phyloP scores from a whole-genome alignment of 2,329 filamentous ascomycete species.

The Penicillium sp. region DNA sequence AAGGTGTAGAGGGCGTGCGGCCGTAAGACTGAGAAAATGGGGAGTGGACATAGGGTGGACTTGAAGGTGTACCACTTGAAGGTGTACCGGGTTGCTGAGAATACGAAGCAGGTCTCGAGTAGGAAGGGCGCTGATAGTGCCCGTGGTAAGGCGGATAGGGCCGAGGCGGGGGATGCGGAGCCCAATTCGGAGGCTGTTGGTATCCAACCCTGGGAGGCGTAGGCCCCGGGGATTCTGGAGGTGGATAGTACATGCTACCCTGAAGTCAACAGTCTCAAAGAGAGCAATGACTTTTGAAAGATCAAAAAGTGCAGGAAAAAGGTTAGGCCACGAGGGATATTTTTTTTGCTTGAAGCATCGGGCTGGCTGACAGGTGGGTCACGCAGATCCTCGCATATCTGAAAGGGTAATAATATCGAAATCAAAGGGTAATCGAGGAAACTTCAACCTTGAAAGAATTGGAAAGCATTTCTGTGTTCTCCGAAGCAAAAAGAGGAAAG shows the following conservation, averaged over 20 bases:
- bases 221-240: slow-evolving; percentile 15
- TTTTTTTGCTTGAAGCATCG: not conserved
- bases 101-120: slow-evolving; percentile 4
- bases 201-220: slow-evolving; percentile 13
- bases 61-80: too few relatives aligned
- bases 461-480: too few relatives aligned
- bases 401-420: not conserved
- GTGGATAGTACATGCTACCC: slow-evolving; percentile 16
- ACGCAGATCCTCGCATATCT: slow-evolving; percentile 3
- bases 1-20: slow-evolving; percentile 5
- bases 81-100: not conserved
- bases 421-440: not conserved
- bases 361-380: slow-evolving; percentile 18
- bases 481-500: not conserved
- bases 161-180: slow-evolving; percentile 18
- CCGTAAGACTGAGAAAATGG: slow-evolving; percentile 1
- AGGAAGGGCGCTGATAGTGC: slow-evolving; percentile 11
- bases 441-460: too few relatives aligned
- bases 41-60: slow-evolving; percentile 1
- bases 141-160: slow-evolving; percentile 16
- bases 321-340: not conserved
- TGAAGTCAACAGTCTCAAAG: not conserved
- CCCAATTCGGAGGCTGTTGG: slow-evolving; percentile 14
- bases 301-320: not conserved
- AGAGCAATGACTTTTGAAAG: not conserved